Evolutionary conservation across 1,139 yeast species (phyloP).

Genomic region (Suhomyces terraborum): DNA sequence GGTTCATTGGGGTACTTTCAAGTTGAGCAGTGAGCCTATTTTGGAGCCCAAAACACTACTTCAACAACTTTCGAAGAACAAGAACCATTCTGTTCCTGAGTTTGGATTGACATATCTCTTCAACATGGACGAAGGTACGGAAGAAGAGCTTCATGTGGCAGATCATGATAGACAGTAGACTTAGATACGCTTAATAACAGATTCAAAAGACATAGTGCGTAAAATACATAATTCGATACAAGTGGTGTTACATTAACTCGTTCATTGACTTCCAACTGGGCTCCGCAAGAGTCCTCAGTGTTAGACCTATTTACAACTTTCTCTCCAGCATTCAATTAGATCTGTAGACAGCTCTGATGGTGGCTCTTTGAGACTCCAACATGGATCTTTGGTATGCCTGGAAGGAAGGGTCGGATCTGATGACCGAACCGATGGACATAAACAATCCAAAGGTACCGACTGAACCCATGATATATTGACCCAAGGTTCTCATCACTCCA

Average conservation of each 20-base stretch:
- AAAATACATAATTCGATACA: not conserved
- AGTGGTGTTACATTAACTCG: not conserved
- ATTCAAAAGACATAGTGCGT: too few relatives aligned
- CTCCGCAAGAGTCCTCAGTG: slow-evolving; percentile 6
- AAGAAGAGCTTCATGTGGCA: slow-evolving; percentile 9
- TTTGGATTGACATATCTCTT: slow-evolving; percentile 46
- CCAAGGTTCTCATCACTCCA: slow-evolving; percentile 94
- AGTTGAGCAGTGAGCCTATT: slow-evolving; percentile 83
- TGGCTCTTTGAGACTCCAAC: slow-evolving; percentile 40
- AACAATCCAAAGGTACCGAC: slow-evolving; percentile 96
- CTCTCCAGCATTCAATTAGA: slow-evolving; percentile 6
- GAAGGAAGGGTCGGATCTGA: slow-evolving; percentile 69
- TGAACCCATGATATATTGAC: slow-evolving; percentile 94
- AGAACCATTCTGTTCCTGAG: slow-evolving; percentile 37
- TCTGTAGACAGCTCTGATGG: slow-evolving; percentile 34
- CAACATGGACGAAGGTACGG: slow-evolving; percentile 25
- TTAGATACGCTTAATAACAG: not conserved
- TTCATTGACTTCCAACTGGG: slow-evolving; percentile 1
- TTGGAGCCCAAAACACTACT: slow-evolving; percentile 68
- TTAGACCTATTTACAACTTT: slow-evolving; percentile 9
- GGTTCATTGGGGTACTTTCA: slow-evolving; percentile 95
- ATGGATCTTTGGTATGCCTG: slow-evolving; percentile 43
- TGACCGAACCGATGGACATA: slow-evolving; percentile 93
- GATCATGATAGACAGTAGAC: slow-evolving; percentile 2
- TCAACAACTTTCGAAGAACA: slow-evolving; percentile 29